Percentiles rank a stretch among this genome's conserved stretches.
Conservation (phyloP, 2,329 filamentous ascomycete species). For the Tolypocladium album region DNA sequence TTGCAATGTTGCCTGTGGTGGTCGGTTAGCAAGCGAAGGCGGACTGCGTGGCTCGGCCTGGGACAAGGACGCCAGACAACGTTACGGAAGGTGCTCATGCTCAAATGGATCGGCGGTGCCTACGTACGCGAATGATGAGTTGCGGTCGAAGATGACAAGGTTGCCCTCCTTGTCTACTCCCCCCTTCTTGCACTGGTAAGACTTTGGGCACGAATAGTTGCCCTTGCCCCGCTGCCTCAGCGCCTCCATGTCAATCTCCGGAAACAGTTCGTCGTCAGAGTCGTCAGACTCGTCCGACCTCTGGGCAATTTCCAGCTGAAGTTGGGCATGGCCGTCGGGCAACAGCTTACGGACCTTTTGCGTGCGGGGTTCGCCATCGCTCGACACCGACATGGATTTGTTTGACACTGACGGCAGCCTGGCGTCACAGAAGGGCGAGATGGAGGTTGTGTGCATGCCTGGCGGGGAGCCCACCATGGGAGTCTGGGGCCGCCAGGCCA, state of each 20-base stretch:
- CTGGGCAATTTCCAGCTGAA: conserved; percentile 5
- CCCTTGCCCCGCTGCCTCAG: conserved; percentile 29
- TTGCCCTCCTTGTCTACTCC: conserved; percentile 27
- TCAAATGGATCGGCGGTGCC: neutral
- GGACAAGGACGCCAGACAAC: neutral
- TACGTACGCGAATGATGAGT: conserved; percentile 28
- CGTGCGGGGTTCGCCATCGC: conserved; percentile 11
- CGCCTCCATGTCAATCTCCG: conserved; percentile 25
- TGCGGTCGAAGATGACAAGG: conserved; percentile 27
- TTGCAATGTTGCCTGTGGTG: conserved; percentile 28
- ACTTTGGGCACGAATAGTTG: conserved; percentile 24
- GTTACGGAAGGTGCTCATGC: neutral
- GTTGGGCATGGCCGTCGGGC: conserved; percentile 6
- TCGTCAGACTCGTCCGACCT: conserved; percentile 18
- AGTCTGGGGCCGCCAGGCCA: conserved; percentile 15
- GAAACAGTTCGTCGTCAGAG: conserved; percentile 23
- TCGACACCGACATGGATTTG: conserved; percentile 6
- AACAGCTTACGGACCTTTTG: conserved; percentile 12
- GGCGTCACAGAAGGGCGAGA: conserved; percentile 12
- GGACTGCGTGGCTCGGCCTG: neutral
- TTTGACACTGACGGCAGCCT: conserved; percentile 6
- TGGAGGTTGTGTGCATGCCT: conserved; percentile 8
- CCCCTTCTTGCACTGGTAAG: conserved; percentile 25
- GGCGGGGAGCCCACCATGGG: conserved; percentile 6
- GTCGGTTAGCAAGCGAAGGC: neutral